Percentiles rank a stretch among this genome's conserved stretches.
Conservation (phyloP, 176 grass and related monocot species). For the Tillandsia leiboldiana region DNA sequence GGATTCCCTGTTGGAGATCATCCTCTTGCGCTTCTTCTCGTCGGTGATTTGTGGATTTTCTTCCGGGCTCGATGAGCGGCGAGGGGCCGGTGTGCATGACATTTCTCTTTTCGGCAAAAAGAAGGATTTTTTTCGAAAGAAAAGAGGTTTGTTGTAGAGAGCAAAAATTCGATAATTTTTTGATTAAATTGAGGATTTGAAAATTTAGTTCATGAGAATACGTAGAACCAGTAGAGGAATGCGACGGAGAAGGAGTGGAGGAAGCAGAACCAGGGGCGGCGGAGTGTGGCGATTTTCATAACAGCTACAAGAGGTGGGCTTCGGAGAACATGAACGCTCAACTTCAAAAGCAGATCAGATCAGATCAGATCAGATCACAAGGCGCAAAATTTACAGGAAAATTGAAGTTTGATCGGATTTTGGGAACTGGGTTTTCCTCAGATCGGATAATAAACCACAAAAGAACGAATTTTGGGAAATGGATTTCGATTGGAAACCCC, state of each 20-base stretch:
- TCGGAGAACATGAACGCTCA: neutral
- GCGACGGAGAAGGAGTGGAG: constrained; percentile 90
- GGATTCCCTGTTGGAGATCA: constrained; percentile 75
- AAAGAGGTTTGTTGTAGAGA: neutral
- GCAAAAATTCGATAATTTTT: neutral
- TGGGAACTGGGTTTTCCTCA: neutral
- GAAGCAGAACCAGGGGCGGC: constrained; percentile 59
- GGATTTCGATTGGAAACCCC: neutral
- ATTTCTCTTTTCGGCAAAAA: constrained; percentile 2
- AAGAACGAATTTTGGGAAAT: neutral
- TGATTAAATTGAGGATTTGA: neutral
- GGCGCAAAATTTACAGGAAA: neutral
- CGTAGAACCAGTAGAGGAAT: constrained; percentile 89
- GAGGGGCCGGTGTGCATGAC: neutral
- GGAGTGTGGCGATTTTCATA: constrained; percentile 34
- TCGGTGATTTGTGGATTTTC: constrained; percentile 17
- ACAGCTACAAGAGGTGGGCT: constrained; percentile 9
- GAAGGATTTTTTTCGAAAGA: neutral
- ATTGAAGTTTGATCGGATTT: constrained; percentile 4
- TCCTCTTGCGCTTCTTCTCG: constrained; percentile 64
- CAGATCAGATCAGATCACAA: neutral
- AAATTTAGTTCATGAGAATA: constrained; percentile 49
- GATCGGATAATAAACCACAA: neutral
- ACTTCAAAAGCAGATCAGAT: constrained; percentile 1
- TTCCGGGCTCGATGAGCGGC: constrained; percentile 29